Percentiles rank a stretch among this genome's conserved stretches.
Conservation (phyloP, 768 basidiomycete genomes). For the Hericium erinaceus region DNA sequence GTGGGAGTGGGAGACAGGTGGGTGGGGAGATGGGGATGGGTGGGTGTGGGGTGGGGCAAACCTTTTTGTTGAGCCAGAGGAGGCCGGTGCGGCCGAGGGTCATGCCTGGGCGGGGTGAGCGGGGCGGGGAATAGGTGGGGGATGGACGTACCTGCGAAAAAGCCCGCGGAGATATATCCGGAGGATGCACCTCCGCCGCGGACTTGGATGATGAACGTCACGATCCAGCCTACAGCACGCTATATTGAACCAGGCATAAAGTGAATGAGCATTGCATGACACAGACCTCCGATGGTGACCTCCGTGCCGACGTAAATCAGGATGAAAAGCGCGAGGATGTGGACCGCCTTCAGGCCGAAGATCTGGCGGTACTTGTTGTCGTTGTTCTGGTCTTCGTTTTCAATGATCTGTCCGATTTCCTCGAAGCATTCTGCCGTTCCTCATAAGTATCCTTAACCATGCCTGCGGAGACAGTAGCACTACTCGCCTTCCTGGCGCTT, state of each 20-base stretch:
- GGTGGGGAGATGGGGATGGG: no score
- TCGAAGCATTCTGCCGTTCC: slow-evolving; percentile 19
- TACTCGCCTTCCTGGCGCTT: slow-evolving; percentile 22
- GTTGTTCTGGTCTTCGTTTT: background rate
- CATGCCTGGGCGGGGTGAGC: slow-evolving; percentile 20
- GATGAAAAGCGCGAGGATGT: slow-evolving; percentile 36
- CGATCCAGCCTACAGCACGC: slow-evolving; percentile 36
- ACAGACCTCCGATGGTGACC: slow-evolving; percentile 25
- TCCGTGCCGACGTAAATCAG: slow-evolving; percentile 43
- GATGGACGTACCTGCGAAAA: slow-evolving; percentile 24
- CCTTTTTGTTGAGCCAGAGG: slow-evolving; percentile 36
- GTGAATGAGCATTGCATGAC: background rate
- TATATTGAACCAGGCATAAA: slow-evolving; percentile 4
- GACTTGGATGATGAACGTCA: slow-evolving; percentile 36
- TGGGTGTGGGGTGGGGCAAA: no score
- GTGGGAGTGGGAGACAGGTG: background rate
- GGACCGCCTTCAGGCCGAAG: slow-evolving; percentile 24
- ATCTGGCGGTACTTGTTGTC: slow-evolving; percentile 12
- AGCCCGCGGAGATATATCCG: slow-evolving; percentile 40
- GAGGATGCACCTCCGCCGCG: slow-evolving; percentile 34
- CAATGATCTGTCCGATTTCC: background rate
- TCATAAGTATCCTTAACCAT: no score
- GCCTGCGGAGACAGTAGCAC: background rate
- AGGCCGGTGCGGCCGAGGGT: slow-evolving; percentile 43
- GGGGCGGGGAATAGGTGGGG: background rate